A percentile compares a stretch with the other conserved stretches of the same genome.
Conservation (phyloP, 2,329 filamentous ascomycete species). For the Hymenoscyphus scutula region DNA sequence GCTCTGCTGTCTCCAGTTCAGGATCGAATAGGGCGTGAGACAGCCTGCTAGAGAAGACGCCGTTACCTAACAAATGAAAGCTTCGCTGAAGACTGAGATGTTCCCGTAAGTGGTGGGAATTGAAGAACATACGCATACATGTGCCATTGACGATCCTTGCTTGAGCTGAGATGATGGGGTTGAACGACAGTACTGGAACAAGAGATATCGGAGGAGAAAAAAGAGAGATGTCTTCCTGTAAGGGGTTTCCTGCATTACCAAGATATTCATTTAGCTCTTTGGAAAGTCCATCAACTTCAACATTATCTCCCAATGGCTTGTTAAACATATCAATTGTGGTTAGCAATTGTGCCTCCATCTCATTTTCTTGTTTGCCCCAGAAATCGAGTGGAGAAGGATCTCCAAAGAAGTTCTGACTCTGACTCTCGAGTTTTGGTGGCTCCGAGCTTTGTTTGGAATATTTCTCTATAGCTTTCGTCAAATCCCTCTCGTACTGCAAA, state of each 20-base stretch:
- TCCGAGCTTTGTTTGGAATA: constrained; percentile 17
- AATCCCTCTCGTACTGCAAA: constrained; percentile 47
- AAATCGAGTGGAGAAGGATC: constrained; percentile 36
- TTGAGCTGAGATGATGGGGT: constrained; percentile 70
- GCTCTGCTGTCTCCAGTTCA: constrained; percentile 75
- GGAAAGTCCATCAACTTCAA: constrained; percentile 26
- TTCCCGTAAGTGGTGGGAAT: constrained; percentile 64
- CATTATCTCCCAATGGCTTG: constrained; percentile 36
- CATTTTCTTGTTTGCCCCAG: constrained; percentile 47
- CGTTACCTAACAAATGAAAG: constrained; percentile 83
- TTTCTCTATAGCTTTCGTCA: constrained; percentile 37
- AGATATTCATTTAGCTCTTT: constrained; percentile 27
- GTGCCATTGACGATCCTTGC: constrained; percentile 74
- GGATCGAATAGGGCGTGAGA: constrained; percentile 83
- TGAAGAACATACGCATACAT: constrained; percentile 74
- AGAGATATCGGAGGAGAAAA: constrained; percentile 42
- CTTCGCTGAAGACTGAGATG: constrained; percentile 74
- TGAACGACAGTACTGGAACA: constrained; percentile 69
- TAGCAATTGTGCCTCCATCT: constrained; percentile 48
- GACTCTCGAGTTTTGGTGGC: not conserved
- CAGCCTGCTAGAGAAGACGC: constrained; percentile 75
- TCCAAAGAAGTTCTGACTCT: not conserved
- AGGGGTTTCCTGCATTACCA: constrained; percentile 7
- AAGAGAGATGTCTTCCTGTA: constrained; percentile 20
- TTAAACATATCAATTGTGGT: constrained; percentile 50